Base-by-base conservation (phyloP, 2,329 filamentous ascomycete species). In the Diaporthe sp. region DNA sequence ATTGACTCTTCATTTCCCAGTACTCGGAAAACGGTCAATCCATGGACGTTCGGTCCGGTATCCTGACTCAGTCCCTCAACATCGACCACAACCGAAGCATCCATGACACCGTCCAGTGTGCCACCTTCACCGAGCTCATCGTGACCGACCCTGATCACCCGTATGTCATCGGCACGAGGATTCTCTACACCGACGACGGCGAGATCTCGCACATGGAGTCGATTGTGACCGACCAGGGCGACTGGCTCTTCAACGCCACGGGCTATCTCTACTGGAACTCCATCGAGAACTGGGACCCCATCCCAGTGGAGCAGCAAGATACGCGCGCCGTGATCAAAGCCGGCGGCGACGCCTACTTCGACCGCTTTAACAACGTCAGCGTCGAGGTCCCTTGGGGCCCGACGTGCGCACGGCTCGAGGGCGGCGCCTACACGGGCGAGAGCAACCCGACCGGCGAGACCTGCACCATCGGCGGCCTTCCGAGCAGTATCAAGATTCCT, bases 161-260 rank as follows among this genome's bases (percentile, higher is more conserved):
- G 69, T 77, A 75, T 22, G 75, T 81, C 13, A 81, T 81, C 47
- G 80, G 80, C 38, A 82, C 81, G 58, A 79, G 81, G 15, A 81
- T 82, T 40, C 58, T 80, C 25, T 78, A 81, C 75, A 76, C 77
- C 38, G 71, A 66, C 22, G 77, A 80, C 25, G 66, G 66, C 4
- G 55, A 55, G 25, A 75, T 78, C 72, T 72, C 75, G 55, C 77
- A 78, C 67, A 77, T 78, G 72, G 81, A 80, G 75, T 77, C 78
- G n/a, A 78, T 84, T 40, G 79, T 82, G 52, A 83, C 82, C 5
- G 80, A 80, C 71, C 72, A 74, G 68, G 82, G 81, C 57, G 81
- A 83, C 79, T 84, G 83, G 83, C 78, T 82, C 19, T 84, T 84
- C 79, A 83, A 83, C 71, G 82, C 82, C 5, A 81, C 82, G 7